Evolutionary conservation across 176 grass and related monocot species (phyloP), one percentile per base, ranked within the genome.

Genomic region (Typha latifolia): DNA sequence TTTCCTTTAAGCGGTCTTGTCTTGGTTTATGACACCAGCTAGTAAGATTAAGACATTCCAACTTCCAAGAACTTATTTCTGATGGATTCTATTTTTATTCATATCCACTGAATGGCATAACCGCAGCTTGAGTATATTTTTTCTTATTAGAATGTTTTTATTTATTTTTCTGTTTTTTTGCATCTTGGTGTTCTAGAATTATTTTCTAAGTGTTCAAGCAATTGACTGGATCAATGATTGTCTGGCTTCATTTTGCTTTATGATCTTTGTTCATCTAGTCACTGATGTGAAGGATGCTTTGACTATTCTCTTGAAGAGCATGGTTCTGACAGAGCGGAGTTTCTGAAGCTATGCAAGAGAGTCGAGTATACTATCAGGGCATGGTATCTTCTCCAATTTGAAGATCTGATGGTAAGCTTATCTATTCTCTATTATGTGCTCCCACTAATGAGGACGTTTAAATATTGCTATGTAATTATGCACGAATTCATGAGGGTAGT

Each of bases 361-460:
- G 68, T 93, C 66, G 94, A 97, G 73, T 90, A 97, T 56, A 87
- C 85, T 62, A 82, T 97, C 37, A 83, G 94, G 62, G 94, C 94
- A 2, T 97, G 89, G 94, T 93, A 97, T 74, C 80, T 89, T 76
- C 94, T 93, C 47, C 85, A 97, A 65, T 97, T 97, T 77, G 94
- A 97, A 74, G 94, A 97, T 77, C 87, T 97, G 78, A 90, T 97
- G 89, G 94, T 93, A 81, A 77, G 66, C 66, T 29, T 15, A 16
- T 69, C 14, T 68, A 48, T 4, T 62, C 49, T 66, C 4, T 18
- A 63, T 64, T 12, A 32, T 52, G 8, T 3, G 16, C 12, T 50
- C 32, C 21, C 11, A 19, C 48, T 19, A 21, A n/a, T 12, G 9
- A 31, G 11, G 12, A 22, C 20, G 10, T 43, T 43, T 43, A 43